Conservation (phyloP, 441 rosid species). For the Viola pubescens region DNA sequence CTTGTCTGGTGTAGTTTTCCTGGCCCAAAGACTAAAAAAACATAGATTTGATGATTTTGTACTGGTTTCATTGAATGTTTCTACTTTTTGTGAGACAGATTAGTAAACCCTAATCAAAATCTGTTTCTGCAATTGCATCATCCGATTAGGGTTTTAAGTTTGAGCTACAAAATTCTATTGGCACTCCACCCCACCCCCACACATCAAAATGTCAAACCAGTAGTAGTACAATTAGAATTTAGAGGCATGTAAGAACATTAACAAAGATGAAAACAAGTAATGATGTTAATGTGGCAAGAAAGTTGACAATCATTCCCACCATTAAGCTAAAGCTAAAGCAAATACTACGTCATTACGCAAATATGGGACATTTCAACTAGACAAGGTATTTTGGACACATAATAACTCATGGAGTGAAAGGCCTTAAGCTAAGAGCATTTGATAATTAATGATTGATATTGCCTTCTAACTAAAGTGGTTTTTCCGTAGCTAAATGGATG, state of each 20-base stretch:
- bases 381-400: too few relatives aligned
- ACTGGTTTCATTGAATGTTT: not conserved
- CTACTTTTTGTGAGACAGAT: slow-evolving; percentile 6
- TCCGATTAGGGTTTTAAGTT: slow-evolving; percentile 8
- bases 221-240: not conserved
- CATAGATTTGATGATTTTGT: not conserved
- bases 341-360: slow-evolving; percentile 23
- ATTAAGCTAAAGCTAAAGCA: slow-evolving; percentile 24
- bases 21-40: not conserved
- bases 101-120: not conserved
- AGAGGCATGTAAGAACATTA: not conserved
- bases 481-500: too few relatives aligned
- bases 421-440: too few relatives aligned
- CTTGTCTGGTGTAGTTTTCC: not conserved
- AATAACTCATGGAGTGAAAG: too few relatives aligned
- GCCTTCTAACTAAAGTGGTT: too few relatives aligned
- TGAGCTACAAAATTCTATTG: not conserved
- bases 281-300: slow-evolving; percentile 26
- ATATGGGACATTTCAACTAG: slow-evolving; percentile 24
- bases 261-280: slow-evolving; percentile 13
- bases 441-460: too few relatives aligned
- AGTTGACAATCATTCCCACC: slow-evolving; percentile 35
- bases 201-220: not conserved
- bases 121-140: not conserved
- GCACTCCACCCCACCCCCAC: not conserved